A percentile compares a stretch with the other conserved stretches of the same genome.
phyloP scores from a whole-genome alignment of 116 monocot genomes.

The Trichopus zeylanicus region DNA sequence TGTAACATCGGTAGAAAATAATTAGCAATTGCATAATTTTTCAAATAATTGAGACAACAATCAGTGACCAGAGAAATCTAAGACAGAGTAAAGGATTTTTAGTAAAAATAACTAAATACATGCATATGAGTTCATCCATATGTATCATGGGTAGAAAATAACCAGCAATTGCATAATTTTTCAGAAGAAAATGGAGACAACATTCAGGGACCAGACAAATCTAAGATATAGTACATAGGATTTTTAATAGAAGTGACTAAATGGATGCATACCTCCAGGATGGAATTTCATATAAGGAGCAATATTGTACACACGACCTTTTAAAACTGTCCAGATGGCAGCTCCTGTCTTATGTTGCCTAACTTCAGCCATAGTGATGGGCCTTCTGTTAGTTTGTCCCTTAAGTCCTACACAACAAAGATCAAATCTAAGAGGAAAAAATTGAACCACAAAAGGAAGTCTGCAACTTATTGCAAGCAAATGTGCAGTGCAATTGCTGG shows the following conservation, averaged over 20 bases:
- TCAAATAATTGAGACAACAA: background rate
- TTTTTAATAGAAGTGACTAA: background rate
- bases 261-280: constrained; percentile 69
- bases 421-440: background rate
- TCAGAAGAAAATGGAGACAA: background rate
- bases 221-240: too few species aligned
- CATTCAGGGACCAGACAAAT: background rate
- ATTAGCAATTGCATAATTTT: background rate
- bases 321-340: constrained; percentile 86
- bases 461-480: too few species aligned
- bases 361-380: constrained; percentile 83
- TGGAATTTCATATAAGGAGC: constrained; percentile 95
- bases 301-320: constrained; percentile 93
- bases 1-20: too few species aligned
- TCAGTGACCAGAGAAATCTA: background rate
- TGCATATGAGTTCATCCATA: too few species aligned
- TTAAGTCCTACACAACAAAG: constrained; percentile 42
- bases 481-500: too few species aligned
- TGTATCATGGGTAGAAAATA: background rate
- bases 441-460: too few species aligned
- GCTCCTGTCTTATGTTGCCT: constrained; percentile 72
- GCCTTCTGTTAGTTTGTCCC: constrained; percentile 73
- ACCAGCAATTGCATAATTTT: background rate
- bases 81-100: too few species aligned
- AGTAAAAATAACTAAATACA: background rate